Evolutionary conservation across 306 rosid species (phyloP).

Genomic region (Cicer cuneatum): DNA sequence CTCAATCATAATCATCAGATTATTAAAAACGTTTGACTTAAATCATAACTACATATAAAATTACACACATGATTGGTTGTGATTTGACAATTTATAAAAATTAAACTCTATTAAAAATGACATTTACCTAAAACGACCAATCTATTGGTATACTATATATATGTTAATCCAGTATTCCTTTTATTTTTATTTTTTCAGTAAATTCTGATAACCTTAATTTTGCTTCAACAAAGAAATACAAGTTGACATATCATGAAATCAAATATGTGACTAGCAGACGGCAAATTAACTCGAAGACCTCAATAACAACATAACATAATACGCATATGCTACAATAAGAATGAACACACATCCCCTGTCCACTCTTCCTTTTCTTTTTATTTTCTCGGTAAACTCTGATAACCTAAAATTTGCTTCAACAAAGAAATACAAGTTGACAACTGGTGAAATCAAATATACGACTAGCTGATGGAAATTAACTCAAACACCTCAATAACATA

Average conservation of each 20-base stretch:
- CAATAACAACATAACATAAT: slow-evolving; percentile 15
- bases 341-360: slow-evolving; percentile 14
- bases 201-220: slow-evolving; percentile 30
- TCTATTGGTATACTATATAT: not conserved
- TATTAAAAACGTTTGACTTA: too few species aligned
- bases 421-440: slow-evolving; percentile 30
- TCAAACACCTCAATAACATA: slow-evolving; percentile 9
- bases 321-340: slow-evolving; percentile 18
- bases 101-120: not conserved
- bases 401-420: slow-evolving; percentile 26
- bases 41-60: too few species aligned
- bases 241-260: slow-evolving; percentile 15
- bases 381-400: not conserved
- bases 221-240: slow-evolving; percentile 30
- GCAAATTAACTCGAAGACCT: slow-evolving; percentile 10
- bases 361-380: not conserved
- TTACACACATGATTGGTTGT: too few species aligned
- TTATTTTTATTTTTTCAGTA: not conserved
- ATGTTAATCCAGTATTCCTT: not conserved
- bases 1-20: too few species aligned
- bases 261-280: not conserved
- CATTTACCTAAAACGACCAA: not conserved
- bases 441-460: not conserved
- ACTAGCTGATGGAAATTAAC: slow-evolving; percentile 16
- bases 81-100: too few species aligned